Evolutionary conservation across 148 eudicot genomes (phyloP).

Genomic region (Cornus florida): DNA sequence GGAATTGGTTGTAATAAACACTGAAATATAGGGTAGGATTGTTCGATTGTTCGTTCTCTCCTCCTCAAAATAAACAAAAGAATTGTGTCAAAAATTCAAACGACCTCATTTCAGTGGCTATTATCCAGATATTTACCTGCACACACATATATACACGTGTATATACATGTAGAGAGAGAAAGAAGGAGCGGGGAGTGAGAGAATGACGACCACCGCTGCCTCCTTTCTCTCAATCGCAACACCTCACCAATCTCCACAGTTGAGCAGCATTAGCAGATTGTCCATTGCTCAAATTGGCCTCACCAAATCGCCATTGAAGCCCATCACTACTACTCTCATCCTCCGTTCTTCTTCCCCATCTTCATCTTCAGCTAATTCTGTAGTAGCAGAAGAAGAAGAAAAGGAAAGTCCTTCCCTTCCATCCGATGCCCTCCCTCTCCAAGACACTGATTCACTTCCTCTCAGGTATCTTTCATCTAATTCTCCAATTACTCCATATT

Average conservation of each 20-base stretch:
- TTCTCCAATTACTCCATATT: background rate
- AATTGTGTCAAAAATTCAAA: no score
- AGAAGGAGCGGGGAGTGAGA: background rate
- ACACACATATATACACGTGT: background rate
- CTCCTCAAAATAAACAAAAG: no score
- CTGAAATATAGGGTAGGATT: no score
- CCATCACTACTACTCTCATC: background rate
- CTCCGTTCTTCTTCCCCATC: conserved; percentile 14
- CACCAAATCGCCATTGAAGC: conserved; percentile 1
- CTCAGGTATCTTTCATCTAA: conserved; percentile 28
- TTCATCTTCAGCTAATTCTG: conserved; percentile 23
- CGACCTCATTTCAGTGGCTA: background rate
- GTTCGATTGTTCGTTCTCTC: no score
- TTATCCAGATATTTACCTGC: conserved; percentile 1
- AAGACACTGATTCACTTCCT: conserved; percentile 27
- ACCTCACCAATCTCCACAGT: background rate
- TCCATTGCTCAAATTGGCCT: background rate
- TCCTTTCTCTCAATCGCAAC: background rate
- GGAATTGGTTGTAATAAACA: no score
- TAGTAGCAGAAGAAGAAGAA: conserved; percentile 31
- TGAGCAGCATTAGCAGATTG: background rate
- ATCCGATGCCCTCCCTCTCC: conserved; percentile 1
- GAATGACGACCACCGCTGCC: background rate
- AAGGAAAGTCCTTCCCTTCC: conserved; percentile 5
- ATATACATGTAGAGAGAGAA: background rate